Base-by-base conservation (phyloP, 2,329 filamentous ascomycete genomes). In the Didymella keratinophila region DNA sequence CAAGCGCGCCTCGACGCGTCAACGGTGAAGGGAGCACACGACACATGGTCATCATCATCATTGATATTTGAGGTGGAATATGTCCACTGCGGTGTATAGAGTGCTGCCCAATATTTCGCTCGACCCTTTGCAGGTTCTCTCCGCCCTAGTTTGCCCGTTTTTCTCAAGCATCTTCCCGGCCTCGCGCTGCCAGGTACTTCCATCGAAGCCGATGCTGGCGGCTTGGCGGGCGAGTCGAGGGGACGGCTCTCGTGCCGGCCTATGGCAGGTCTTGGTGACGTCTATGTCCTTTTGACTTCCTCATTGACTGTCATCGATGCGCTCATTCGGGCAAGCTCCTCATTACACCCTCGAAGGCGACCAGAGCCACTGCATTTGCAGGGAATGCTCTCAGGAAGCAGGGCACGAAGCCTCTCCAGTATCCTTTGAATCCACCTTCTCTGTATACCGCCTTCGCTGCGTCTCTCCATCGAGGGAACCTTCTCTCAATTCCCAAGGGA, bases 311-410 rank as follows among this genome's bases (percentile, higher is more conserved):
- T 48, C n/a, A 20, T 37, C 3, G 5, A 20, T 32, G 25, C 20
- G 45, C 37, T 57, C 65, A 75, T 59, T 75, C 71, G 0, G 74
- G 72, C 60, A 78, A 56, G 49, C 71, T 69, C 48, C 92, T 86
- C 91, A 97, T 94, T 52, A 95, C 90, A 2, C 89, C 91, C 77
- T 99, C 95, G 82, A 98, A 98, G 27, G 91, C 93, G 52, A 97
- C 87, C 73, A 98, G 78, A 1, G 95, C 94, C 86, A 95, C 90
- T 0, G 93, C 95, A 81, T 98, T 98, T 23, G 95, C 94, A 14
- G 95, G 95, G 76, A 98, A 98, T 3, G 95, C 95, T 65, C 95
- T 83, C 73, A 98, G 75, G 75, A 98, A 97, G 76, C 94, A 98
- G 2, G 95, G 95, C 71, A 96, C 71, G 71, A 99, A 99, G 0